Evolutionary conservation across 2,329 filamentous ascomycete species (phyloP).

Genomic region (Aspergillus sp.): DNA sequence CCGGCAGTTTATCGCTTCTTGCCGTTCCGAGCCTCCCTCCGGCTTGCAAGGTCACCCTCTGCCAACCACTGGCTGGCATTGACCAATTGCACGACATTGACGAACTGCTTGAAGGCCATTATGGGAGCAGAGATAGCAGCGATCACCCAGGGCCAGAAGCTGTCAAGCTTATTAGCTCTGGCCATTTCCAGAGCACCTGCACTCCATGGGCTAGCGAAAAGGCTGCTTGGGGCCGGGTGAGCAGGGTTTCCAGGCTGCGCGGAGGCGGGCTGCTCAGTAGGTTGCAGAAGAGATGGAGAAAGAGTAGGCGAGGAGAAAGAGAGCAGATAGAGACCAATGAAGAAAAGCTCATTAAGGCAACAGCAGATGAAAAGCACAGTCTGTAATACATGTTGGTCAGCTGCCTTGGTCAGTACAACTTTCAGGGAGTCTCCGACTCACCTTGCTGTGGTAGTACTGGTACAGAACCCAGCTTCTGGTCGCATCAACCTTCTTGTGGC

Average conservation of each 20-base stretch:
- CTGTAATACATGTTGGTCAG: slow-evolving; percentile 41
- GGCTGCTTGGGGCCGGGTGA: slow-evolving; percentile 59
- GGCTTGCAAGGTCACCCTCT: slow-evolving; percentile 71
- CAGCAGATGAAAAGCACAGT: slow-evolving; percentile 87
- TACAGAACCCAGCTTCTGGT: slow-evolving; percentile 83
- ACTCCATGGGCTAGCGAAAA: slow-evolving; percentile 86
- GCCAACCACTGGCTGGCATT: slow-evolving; percentile 90
- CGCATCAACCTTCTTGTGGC: slow-evolving; percentile 92
- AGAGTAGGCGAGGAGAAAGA: slow-evolving; percentile 90
- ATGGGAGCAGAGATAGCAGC: slow-evolving; percentile 73
- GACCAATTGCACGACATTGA: slow-evolving; percentile 89
- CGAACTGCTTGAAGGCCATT: slow-evolving; percentile 85
- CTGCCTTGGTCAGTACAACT: background rate
- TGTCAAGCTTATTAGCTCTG: slow-evolving; percentile 87
- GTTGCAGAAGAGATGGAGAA: slow-evolving; percentile 71
- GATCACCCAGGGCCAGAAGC: slow-evolving; percentile 69
- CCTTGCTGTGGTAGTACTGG: slow-evolving; percentile 96
- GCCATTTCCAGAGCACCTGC: slow-evolving; percentile 88
- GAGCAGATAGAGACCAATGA: slow-evolving; percentile 94
- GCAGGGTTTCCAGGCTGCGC: slow-evolving; percentile 61
- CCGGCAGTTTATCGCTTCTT: slow-evolving; percentile 18
- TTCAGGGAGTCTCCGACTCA: slow-evolving; percentile 41
- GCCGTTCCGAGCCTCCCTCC: slow-evolving; percentile 44
- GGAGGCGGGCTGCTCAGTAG: slow-evolving; percentile 52
- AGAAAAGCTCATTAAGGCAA: slow-evolving; percentile 88